These are phyloP conservation scores for Pyrus pyrifolia DNA, from an alignment of 306 rosid genomes.

Conservation along the genomic window DNA sequence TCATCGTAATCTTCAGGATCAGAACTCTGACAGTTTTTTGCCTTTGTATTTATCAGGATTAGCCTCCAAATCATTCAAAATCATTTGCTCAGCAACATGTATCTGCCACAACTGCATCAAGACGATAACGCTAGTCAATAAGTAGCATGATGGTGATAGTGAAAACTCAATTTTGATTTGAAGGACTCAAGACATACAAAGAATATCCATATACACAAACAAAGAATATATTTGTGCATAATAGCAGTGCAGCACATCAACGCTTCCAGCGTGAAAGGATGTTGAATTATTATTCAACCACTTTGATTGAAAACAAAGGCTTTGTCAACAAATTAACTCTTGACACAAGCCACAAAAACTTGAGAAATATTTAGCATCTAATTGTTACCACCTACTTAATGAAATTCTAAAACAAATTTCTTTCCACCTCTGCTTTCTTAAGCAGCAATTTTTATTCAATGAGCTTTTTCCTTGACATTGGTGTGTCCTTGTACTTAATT, in stretches of 20 bases:
- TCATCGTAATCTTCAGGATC: constrained; percentile 75
- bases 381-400: neutral
- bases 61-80: constrained; percentile 64
- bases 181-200: neutral
- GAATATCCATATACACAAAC: neutral
- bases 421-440: neutral
- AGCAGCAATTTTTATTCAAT: neutral
- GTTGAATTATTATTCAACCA: neutral
- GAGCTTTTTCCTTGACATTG: neutral
- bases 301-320: constrained; percentile 2
- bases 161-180: neutral
- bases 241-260: constrained; percentile 80
- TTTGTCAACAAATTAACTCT: constrained; percentile 4
- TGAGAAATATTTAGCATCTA: neutral
- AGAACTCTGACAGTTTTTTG: constrained; percentile 60
- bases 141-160: neutral
- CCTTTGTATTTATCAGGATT: constrained; percentile 82
- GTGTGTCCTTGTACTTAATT: neutral
- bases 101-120: constrained; percentile 91
- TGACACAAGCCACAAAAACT: neutral
- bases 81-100: constrained; percentile 85
- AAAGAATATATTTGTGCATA: constrained; percentile 42
- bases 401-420: neutral
- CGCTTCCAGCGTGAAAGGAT: constrained; percentile 62
- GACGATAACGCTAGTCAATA: neutral